A percentile compares a stretch with the other conserved stretches of the same genome.
phyloP scores from a whole-genome alignment of 163 green algal genomes.

The Scenedesmus sp. region DNA sequence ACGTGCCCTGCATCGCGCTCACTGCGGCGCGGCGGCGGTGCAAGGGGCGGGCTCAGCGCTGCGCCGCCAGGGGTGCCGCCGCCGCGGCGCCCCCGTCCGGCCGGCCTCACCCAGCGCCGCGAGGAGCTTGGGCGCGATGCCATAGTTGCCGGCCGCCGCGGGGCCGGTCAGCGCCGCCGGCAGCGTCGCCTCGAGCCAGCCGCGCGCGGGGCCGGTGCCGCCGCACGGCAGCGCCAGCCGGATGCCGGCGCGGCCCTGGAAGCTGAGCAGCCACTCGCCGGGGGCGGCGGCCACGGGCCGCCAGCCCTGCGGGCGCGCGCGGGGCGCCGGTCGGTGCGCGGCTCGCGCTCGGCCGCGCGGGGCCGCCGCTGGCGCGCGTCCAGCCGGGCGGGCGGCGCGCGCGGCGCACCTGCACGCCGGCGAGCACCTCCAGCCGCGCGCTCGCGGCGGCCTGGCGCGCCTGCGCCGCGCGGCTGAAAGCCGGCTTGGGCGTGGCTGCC shows the following conservation, averaged over 20 bases:
- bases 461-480: slow-evolving; percentile 17
- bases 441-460: background rate
- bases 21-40: background rate
- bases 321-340: background rate
- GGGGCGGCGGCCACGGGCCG: background rate
- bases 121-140: slow-evolving; percentile 12
- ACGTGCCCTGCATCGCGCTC: background rate
- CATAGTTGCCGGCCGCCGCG: background rate
- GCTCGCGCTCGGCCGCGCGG: background rate
- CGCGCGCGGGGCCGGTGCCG: background rate
- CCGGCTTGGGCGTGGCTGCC: slow-evolving; percentile 14
- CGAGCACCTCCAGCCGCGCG: slow-evolving; percentile 20
- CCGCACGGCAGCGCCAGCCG: slow-evolving; percentile 2
- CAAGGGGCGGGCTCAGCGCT: background rate
- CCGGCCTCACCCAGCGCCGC: slow-evolving; percentile 20
- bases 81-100: background rate
- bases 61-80: background rate
- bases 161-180: background rate
- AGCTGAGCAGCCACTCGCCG: slow-evolving; percentile 29
- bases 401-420: slow-evolving; percentile 18
- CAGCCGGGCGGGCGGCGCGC: too few species aligned
- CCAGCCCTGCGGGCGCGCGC: slow-evolving; percentile 11
- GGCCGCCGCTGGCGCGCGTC: background rate
- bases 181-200: slow-evolving; percentile 8
- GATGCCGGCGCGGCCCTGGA: slow-evolving; percentile 15